Base-by-base conservation (phyloP, 83 land plant species). In the Thuja plicata region DNA sequence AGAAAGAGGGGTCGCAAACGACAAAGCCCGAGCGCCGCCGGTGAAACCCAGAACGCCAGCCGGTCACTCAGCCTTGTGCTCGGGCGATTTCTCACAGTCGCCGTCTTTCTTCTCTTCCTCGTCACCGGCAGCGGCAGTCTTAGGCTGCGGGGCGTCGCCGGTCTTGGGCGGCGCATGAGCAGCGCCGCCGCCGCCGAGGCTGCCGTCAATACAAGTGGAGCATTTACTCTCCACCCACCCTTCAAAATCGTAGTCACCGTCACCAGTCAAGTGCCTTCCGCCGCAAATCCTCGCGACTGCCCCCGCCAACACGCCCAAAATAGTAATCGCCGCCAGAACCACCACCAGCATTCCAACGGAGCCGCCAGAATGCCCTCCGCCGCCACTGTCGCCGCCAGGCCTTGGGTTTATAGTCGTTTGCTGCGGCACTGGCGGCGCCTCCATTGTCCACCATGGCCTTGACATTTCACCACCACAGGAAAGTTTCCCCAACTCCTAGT, bases 171-270 rank as follows among this genome's bases (percentile, higher is more conserved):
- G 87, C 34, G 90, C 88, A 9, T 80, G 60, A 35, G 89, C 43
- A 1, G 94, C 87, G n/a, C 90, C 34, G 19, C 93, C 94, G 54
- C 92, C 88, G 7, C 92, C 88, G 13, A 94, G 24, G 27, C 90
- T 92, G 54, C 92, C 90, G 76, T 94, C 96, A 71, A 94, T 89
- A 92, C 96, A 94, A 40, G 91, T 92, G 86, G 90, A 79, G 86
- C 96, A 94, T 89, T 87, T 92, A 48, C 84, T 90, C 82, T 94
- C 95, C 8, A 92, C 92, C 95, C 95, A 93, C 24, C 94, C 96
- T 87, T 93, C 94, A 17, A 92, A 84, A 84, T 93, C 94, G 74
- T 91, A 66, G 57, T 91, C 92, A 3, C 92, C 95, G 35, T 55
- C 86, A 11, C 87, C 91, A 34, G 90, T 90, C 24, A 91, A 15